These are phyloP conservation scores for Pseudopediastrum boryanum DNA, from an alignment of 139 green algal genomes.

Conservation along the genomic window DNA sequence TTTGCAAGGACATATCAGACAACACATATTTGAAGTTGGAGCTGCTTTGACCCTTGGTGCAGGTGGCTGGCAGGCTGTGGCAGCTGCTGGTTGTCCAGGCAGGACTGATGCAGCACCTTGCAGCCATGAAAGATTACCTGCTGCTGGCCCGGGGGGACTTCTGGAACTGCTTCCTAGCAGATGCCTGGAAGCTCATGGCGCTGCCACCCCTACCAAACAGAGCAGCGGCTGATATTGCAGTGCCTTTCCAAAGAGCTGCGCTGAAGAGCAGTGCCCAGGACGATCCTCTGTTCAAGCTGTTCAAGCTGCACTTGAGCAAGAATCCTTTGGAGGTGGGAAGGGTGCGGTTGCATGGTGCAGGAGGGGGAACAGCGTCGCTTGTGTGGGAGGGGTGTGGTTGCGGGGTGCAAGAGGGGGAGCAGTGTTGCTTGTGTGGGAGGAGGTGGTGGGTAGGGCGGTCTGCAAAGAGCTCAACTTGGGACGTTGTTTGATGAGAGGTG, in stretches of 20 bases:
- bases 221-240: conserved; percentile 31
- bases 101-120: conserved; percentile 76
- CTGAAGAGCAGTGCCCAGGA: conserved; percentile 12
- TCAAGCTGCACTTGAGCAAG: conserved; percentile 1
- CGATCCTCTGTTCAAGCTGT: conserved; percentile 31
- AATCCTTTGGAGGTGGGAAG: too few relatives aligned
- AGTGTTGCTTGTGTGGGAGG: too few relatives aligned
- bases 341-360: too few relatives aligned
- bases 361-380: too few relatives aligned
- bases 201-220: conserved; percentile 54
- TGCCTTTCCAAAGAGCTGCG: conserved; percentile 19
- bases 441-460: too few relatives aligned
- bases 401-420: too few relatives aligned
- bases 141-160: conserved; percentile 85
- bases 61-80: conserved; percentile 77
- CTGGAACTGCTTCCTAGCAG: conserved; percentile 80
- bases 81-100: conserved; percentile 76
- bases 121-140: conserved; percentile 81
- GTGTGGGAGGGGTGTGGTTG: too few relatives aligned
- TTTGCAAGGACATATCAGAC: too few relatives aligned
- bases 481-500: too few relatives aligned
- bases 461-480: too few relatives aligned
- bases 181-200: conserved; percentile 68
- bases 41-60: not conserved
- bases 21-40: too few relatives aligned